phyloP scores from a whole-genome alignment of 257 asterid genomes.

The Leonotis leonurus region DNA sequence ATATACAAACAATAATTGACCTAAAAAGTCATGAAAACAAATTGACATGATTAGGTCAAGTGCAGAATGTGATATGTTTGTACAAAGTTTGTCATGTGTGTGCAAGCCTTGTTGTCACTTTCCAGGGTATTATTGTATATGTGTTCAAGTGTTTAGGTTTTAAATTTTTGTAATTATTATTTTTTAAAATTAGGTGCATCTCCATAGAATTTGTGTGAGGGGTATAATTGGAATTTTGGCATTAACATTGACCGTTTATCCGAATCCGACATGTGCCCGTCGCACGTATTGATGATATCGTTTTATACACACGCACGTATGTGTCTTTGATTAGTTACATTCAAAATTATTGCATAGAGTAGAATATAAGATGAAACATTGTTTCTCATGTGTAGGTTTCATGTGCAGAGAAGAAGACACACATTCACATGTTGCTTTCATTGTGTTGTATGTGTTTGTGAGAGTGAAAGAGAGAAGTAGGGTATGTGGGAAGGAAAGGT shows the following conservation, averaged over 20 bases:
- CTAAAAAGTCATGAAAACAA: neutral
- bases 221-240: neutral
- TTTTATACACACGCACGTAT: neutral
- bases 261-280: neutral
- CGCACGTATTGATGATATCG: neutral
- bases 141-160: constrained; percentile 9
- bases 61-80: too few relatives aligned
- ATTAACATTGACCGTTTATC: too few relatives aligned
- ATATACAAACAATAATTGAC: neutral
- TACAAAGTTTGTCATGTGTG: too few relatives aligned
- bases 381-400: neutral
- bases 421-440: neutral
- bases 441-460: constrained; percentile 2
- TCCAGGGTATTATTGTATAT: too few relatives aligned
- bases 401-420: neutral
- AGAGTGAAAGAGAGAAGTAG: neutral
- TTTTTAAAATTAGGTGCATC: constrained; percentile 30
- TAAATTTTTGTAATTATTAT: too few relatives aligned
- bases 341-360: neutral
- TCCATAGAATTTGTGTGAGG: constrained; percentile 15
- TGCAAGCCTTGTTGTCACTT: too few relatives aligned
- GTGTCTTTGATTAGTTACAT: neutral
- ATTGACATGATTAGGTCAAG: neutral
- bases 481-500: neutral
- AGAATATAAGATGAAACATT: neutral